phyloP scores from a whole-genome alignment of 306 rosid species.

The Calophaca sinica region DNA sequence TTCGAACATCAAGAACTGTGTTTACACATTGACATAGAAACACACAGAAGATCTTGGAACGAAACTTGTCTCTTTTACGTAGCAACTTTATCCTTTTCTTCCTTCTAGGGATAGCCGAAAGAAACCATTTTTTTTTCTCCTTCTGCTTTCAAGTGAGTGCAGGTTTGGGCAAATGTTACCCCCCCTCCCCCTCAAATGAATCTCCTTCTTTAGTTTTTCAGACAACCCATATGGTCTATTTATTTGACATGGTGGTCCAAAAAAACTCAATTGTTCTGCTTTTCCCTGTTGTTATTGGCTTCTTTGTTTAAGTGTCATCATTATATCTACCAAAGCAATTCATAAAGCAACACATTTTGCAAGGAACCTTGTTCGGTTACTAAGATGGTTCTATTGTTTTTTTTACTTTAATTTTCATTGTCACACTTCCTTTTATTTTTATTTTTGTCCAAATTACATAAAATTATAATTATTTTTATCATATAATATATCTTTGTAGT shows the following conservation, averaged over 20 bases:
- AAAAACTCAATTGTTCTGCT: constrained; percentile 50
- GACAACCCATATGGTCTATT: constrained; percentile 63
- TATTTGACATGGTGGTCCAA: constrained; percentile 70
- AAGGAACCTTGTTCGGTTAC: constrained; percentile 34
- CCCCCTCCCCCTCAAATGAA: constrained; percentile 41
- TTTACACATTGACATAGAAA: constrained; percentile 37
- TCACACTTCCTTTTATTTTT: background rate
- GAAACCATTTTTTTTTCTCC: constrained; percentile 45
- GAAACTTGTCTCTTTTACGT: constrained; percentile 51
- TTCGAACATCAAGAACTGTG: constrained; percentile 14
- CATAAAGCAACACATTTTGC: constrained; percentile 47
- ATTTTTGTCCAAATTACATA: background rate
- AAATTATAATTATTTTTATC: too few relatives aligned
- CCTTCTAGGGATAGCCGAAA: constrained; percentile 80
- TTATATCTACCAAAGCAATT: constrained; percentile 55
- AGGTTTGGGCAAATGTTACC: constrained; percentile 55
- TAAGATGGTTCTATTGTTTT: background rate
- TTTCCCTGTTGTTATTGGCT: constrained; percentile 58
- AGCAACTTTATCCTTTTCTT: constrained; percentile 78
- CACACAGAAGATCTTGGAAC: constrained; percentile 41
- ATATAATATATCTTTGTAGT: background rate
- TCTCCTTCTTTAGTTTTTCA: constrained; percentile 47
- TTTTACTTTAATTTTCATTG: background rate
- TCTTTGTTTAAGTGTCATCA: constrained; percentile 51
- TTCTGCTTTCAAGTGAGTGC: constrained; percentile 57